These are phyloP conservation scores for Arachnomyces sp. DNA, from an alignment of 2,329 filamentous ascomycete species.

Conservation along the genomic window DNA sequence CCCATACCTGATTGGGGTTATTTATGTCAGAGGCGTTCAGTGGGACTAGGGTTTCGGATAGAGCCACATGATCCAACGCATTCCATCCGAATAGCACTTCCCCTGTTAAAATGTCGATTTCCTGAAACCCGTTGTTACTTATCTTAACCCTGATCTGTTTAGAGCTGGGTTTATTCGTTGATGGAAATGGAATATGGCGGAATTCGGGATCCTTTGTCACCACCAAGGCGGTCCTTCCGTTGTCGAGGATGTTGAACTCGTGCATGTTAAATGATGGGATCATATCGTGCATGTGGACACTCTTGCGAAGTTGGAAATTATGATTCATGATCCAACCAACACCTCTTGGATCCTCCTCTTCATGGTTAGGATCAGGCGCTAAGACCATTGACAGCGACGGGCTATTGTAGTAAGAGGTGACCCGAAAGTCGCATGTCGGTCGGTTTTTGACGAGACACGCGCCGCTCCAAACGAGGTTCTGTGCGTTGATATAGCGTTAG, in stretches of 20 bases:
- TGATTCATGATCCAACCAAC: slow-evolving; percentile 42
- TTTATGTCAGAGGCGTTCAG: too few relatives aligned
- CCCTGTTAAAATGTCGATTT: too few relatives aligned
- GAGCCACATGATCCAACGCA: too few relatives aligned
- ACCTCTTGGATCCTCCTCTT: slow-evolving; percentile 25
- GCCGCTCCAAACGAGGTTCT: slow-evolving; percentile 42
- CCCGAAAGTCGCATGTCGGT: slow-evolving; percentile 41
- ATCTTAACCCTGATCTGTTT: too few relatives aligned
- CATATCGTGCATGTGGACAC: slow-evolving; percentile 29
- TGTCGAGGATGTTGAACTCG: slow-evolving; percentile 29
- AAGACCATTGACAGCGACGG: slow-evolving; percentile 42
- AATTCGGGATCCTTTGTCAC: too few relatives aligned
- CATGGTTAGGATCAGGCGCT: slow-evolving; percentile 17
- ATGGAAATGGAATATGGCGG: too few relatives aligned
- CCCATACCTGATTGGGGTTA: not conserved
- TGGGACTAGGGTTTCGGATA: too few relatives aligned
- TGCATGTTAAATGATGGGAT: slow-evolving; percentile 29
- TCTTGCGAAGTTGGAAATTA: slow-evolving; percentile 37
- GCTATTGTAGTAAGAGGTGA: slow-evolving; percentile 36
- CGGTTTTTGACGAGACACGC: slow-evolving; percentile 40
- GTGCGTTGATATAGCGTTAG: too few relatives aligned
- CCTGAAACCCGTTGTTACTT: too few relatives aligned
- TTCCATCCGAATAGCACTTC: too few relatives aligned
- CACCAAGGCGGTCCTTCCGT: slow-evolving; percentile 24
- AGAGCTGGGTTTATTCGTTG: too few relatives aligned